Evolutionary conservation across 2,329 filamentous ascomycete genomes (phyloP).

Genomic region (Aspergillus carbonarius): DNA sequence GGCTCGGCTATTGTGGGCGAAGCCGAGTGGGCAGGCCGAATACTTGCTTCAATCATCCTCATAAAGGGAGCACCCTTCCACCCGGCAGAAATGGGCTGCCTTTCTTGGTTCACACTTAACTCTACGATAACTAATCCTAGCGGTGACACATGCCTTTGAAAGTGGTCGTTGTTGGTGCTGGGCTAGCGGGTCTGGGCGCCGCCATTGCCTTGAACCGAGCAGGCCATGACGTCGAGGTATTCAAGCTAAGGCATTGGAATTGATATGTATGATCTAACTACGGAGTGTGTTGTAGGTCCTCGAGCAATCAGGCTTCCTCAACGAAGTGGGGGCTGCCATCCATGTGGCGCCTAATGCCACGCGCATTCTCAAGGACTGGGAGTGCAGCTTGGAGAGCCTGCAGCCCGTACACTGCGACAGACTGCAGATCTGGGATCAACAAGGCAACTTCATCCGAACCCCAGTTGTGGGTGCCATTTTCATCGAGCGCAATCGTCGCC

Average conservation of each 20-base stretch:
- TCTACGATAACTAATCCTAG: neutral
- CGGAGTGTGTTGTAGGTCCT: conserved; percentile 10
- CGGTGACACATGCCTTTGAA: conserved; percentile 6
- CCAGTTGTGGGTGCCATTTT: conserved; percentile 1
- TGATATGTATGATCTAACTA: neutral
- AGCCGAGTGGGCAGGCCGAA: neutral
- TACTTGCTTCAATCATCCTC: neutral
- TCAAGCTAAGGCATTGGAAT: too few species aligned
- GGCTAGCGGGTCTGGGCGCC: conserved; percentile 10
- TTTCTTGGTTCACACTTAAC: too few species aligned
- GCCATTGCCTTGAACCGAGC: conserved; percentile 7
- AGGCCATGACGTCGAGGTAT: conserved; percentile 27
- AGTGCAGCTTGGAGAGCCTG: conserved; percentile 23
- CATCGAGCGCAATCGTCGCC: neutral
- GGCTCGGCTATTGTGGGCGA: neutral
- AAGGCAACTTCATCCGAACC: neutral
- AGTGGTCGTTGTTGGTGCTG: conserved; percentile 12
- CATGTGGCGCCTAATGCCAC: conserved; percentile 34
- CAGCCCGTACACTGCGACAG: conserved; percentile 14
- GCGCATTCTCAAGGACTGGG: conserved; percentile 29
- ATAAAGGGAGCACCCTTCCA: neutral
- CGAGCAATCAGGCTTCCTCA: conserved; percentile 32
- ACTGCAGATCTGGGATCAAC: conserved; percentile 13
- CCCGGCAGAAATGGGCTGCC: neutral
- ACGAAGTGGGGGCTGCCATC: conserved; percentile 36